phyloP scores from a whole-genome alignment of 225 moss, liverwort and hornwort genomes.

The Neckera pumila region DNA sequence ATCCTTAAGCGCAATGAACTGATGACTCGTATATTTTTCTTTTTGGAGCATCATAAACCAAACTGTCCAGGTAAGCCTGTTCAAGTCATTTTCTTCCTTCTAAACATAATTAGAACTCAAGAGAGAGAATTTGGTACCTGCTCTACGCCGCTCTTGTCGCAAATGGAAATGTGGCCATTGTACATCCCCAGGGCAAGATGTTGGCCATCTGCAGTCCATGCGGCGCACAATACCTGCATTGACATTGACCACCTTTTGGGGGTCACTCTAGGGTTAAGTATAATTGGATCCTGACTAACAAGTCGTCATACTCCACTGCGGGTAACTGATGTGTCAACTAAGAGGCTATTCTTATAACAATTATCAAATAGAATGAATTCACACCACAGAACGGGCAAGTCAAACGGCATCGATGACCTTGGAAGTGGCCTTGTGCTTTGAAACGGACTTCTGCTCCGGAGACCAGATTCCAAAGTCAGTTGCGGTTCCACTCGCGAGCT shows the following conservation, averaged over 20 bases:
- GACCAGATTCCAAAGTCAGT: conserved; percentile 98
- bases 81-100: neutral
- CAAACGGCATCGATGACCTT: conserved; percentile 41
- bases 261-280: neutral
- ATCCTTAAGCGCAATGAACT: neutral
- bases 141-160: conserved; percentile 67
- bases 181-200: conserved; percentile 87
- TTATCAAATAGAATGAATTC: neutral
- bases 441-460: conserved; percentile 88
- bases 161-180: conserved; percentile 83
- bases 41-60: neutral
- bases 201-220: conserved; percentile 94
- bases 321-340: neutral
- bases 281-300: neutral
- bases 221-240: conserved; percentile 60
- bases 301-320: neutral
- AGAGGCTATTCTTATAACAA: neutral
- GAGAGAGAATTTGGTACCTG: conserved; percentile 25
- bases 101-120: neutral
- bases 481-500: conserved; percentile 97
- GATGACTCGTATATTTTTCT: neutral
- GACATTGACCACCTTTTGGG: neutral
- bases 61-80: neutral
- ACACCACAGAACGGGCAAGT: neutral
- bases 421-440: conserved; percentile 75